Conservation (phyloP, 2,329 filamentous ascomycete species). For the Dactylonectria macrodidyma region DNA sequence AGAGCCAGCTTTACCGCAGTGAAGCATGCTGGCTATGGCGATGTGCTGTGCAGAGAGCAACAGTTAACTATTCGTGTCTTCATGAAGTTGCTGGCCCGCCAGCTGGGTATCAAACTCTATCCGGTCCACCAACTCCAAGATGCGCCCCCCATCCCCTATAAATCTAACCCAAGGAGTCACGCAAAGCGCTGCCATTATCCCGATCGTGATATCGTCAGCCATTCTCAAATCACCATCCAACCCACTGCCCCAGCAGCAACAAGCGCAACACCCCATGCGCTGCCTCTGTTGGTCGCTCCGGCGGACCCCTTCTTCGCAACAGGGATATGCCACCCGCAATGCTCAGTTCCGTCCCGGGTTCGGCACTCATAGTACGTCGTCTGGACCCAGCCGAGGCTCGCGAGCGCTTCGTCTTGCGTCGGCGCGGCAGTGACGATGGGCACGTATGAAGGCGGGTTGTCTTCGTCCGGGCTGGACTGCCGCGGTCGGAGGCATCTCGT, state of each 20-base stretch:
- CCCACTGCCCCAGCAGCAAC: constrained; percentile 38
- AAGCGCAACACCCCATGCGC: constrained; percentile 39
- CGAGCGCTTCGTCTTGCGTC: constrained; percentile 48
- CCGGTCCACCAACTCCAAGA: constrained; percentile 16
- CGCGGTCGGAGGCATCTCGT: constrained; percentile 15
- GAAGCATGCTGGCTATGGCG: no score
- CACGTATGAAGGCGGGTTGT: constrained; percentile 45
- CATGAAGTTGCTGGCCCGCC: constrained; percentile 24
- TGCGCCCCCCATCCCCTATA: neutral
- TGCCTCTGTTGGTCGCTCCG: constrained; percentile 39
- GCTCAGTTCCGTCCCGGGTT: constrained; percentile 49
- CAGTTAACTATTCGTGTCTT: constrained; percentile 6
- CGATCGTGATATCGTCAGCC: constrained; percentile 18
- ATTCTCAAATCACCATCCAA: constrained; percentile 24
- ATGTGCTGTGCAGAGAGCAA: no score
- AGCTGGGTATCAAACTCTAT: constrained; percentile 29
- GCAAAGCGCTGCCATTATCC: constrained; percentile 12
- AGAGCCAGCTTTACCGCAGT: no score
- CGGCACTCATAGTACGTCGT: constrained; percentile 54
- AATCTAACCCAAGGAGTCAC: constrained; percentile 15
- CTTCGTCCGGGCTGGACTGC: constrained; percentile 31
- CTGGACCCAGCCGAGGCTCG: constrained; percentile 51
- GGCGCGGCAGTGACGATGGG: constrained; percentile 53
- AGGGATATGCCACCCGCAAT: constrained; percentile 56
- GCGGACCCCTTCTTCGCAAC: constrained; percentile 46